Evolutionary conservation across 2,329 filamentous ascomycete species (phyloP).

Genomic region (Stachybotrys elegans): DNA sequence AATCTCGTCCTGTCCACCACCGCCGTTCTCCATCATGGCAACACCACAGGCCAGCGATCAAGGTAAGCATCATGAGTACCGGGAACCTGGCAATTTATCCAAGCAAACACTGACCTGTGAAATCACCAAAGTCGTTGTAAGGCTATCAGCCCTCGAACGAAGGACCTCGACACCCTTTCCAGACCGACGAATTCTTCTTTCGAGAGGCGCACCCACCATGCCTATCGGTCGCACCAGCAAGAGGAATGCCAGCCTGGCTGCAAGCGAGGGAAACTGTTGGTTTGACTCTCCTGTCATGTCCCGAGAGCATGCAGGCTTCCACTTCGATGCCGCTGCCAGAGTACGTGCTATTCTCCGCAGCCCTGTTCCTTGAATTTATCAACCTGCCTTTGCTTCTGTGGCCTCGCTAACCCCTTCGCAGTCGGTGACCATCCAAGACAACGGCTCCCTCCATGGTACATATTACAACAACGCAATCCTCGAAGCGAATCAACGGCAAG

Average conservation of each 20-base stretch:
- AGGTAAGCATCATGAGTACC: slow-evolving; percentile 15
- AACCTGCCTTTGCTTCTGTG: neutral
- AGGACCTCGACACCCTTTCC: slow-evolving; percentile 14
- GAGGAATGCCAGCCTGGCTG: slow-evolving; percentile 26
- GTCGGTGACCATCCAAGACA: slow-evolving; percentile 41
- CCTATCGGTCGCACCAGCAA: slow-evolving; percentile 42
- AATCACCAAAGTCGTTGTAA: slow-evolving; percentile 30
- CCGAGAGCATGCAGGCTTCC: slow-evolving; percentile 56
- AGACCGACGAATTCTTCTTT: slow-evolving; percentile 25
- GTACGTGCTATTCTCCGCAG: slow-evolving; percentile 26
- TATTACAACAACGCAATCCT: slow-evolving; percentile 32
- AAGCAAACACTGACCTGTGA: no score
- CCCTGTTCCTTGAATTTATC: slow-evolving; percentile 1
- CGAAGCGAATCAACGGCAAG: slow-evolving; percentile 7
- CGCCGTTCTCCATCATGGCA: no score
- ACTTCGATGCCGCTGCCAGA: slow-evolving; percentile 35
- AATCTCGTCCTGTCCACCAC: no score
- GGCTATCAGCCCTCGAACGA: slow-evolving; percentile 18
- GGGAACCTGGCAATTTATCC: no score
- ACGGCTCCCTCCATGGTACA: slow-evolving; percentile 49
- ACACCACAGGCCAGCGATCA: no score
- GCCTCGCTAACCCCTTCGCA: slow-evolving; percentile 20
- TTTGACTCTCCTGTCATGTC: slow-evolving; percentile 71
- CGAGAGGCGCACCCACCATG: slow-evolving; percentile 20
- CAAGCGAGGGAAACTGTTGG: slow-evolving; percentile 52